Percentiles rank a stretch among this genome's conserved stretches.
These are phyloP conservation scores for Hygrophoropsis aurantiaca DNA, from an alignment of 768 basidiomycete species.

Conservation along the genomic window DNA sequence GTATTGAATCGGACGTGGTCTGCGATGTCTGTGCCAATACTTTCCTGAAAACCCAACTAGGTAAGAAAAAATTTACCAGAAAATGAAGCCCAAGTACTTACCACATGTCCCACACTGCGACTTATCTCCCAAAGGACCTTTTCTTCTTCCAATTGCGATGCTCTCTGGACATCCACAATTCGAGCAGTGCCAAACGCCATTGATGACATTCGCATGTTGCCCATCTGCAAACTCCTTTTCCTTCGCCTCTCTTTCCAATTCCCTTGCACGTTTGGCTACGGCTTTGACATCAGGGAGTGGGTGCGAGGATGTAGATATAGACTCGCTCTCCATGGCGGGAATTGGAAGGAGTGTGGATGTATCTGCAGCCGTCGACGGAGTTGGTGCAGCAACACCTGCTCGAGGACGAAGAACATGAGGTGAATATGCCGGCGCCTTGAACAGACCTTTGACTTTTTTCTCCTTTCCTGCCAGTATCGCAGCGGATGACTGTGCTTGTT, in stretches of 20 bases:
- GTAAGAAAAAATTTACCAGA: conserved; percentile 6
- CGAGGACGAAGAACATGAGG: conserved; percentile 55
- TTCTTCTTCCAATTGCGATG: conserved; percentile 81
- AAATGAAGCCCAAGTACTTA: conserved; percentile 38
- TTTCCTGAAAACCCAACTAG: conserved; percentile 54
- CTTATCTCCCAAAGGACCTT: conserved; percentile 88
- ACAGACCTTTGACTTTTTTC: conserved; percentile 68
- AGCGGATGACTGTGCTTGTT: conserved; percentile 31
- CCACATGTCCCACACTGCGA: conserved; percentile 92
- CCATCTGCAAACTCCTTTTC: conserved; percentile 82
- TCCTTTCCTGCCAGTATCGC: conserved; percentile 51
- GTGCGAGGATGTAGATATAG: conserved; percentile 30
- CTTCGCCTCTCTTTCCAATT: conserved; percentile 79
- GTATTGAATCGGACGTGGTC: conserved; percentile 79
- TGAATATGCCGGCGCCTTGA: conserved; percentile 69
- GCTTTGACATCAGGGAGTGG: conserved; percentile 48
- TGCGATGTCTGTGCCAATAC: conserved; percentile 84
- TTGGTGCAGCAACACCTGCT: conserved; percentile 59
- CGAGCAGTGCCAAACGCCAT: conserved; percentile 93
- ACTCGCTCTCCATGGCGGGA: conserved; percentile 62
- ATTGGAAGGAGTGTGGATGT: conserved; percentile 48
- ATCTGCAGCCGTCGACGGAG: conserved; percentile 68
- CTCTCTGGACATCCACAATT: conserved; percentile 91
- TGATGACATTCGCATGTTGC: conserved; percentile 76
- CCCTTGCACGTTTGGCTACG: conserved; percentile 63